A percentile compares a stretch with the other conserved stretches of the same genome.
Conservation (phyloP, 2,329 filamentous ascomycete genomes). For the Sphaerulina vaccinii region DNA sequence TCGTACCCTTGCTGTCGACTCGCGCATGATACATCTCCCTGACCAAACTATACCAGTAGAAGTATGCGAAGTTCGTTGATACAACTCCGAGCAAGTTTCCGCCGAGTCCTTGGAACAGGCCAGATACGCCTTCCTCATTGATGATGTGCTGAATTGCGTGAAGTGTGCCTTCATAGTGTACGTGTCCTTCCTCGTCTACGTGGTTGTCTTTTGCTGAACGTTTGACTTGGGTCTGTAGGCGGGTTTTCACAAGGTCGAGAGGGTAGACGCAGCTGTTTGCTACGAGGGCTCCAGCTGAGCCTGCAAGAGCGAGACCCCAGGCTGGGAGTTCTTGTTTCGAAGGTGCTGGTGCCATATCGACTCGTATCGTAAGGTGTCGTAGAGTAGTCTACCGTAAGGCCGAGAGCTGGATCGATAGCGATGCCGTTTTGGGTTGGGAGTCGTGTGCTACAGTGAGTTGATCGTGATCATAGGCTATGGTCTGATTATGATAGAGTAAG, state of each 20-base stretch:
- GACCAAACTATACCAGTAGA: constrained; percentile 96
- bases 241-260: constrained; percentile 94
- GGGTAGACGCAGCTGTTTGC: constrained; percentile 96
- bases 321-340: constrained; percentile 66
- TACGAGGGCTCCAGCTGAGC: constrained; percentile 86
- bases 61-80: constrained; percentile 98
- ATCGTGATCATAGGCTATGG: neutral
- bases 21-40: constrained; percentile 71
- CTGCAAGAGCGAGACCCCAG: constrained; percentile 90
- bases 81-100: constrained; percentile 88
- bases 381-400: neutral
- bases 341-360: constrained; percentile 29
- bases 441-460: neutral
- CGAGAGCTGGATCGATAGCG: neutral
- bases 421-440: neutral
- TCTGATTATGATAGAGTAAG: neutral
- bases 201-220: constrained; percentile 42
- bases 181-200: constrained; percentile 49
- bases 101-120: constrained; percentile 85
- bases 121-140: constrained; percentile 72
- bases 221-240: constrained; percentile 91
- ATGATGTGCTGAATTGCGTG: constrained; percentile 86
- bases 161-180: constrained; percentile 82
- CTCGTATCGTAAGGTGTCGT: neutral
- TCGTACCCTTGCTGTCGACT: constrained; percentile 49